Percentiles rank a stretch among this genome's conserved stretches.
Conservation (phyloP, 306 rosid species). For the Trifolium repens region DNA sequence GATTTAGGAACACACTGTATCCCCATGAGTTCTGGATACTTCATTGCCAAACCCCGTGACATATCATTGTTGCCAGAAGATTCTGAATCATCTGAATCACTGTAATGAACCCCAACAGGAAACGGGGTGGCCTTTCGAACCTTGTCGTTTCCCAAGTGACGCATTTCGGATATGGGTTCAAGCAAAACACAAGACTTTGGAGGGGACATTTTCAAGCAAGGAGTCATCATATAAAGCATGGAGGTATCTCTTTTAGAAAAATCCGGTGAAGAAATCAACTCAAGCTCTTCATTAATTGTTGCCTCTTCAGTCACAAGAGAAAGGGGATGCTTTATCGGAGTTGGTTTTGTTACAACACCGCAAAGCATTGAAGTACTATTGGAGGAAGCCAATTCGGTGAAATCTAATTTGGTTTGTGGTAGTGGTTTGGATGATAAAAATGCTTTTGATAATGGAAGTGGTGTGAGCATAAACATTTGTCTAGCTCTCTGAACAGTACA, state of each 20-base stretch:
- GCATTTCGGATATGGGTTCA: conserved; percentile 71
- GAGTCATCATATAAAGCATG: conserved; percentile 72
- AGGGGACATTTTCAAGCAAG: conserved; percentile 82
- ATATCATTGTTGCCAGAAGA: conserved; percentile 53
- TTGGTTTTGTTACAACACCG: conserved; percentile 41
- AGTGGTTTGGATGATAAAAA: conserved; percentile 55
- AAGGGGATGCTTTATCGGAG: conserved; percentile 56
- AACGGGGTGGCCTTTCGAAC: conserved; percentile 69
- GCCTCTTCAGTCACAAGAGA: conserved; percentile 44
- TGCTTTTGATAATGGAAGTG: conserved; percentile 81
- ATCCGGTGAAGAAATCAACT: conserved; percentile 45
- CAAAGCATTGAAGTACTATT: conserved; percentile 35
- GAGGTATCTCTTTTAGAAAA: conserved; percentile 53
- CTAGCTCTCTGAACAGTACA: conserved; percentile 80
- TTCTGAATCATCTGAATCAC: conserved; percentile 52
- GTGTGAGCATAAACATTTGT: conserved; percentile 89
- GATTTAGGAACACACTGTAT: conserved; percentile 52
- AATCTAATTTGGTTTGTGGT: conserved; percentile 51
- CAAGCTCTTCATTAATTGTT: conserved; percentile 43
- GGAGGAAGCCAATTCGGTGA: conserved; percentile 49
- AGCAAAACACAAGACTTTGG: conserved; percentile 88
- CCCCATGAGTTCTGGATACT: conserved; percentile 74
- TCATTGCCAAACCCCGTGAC: conserved; percentile 57
- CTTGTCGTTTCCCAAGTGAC: conserved; percentile 46
- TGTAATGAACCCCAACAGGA: conserved; percentile 70